Conservation (phyloP, 805 yeast species). For the Saturnispora mendoncae region DNA sequence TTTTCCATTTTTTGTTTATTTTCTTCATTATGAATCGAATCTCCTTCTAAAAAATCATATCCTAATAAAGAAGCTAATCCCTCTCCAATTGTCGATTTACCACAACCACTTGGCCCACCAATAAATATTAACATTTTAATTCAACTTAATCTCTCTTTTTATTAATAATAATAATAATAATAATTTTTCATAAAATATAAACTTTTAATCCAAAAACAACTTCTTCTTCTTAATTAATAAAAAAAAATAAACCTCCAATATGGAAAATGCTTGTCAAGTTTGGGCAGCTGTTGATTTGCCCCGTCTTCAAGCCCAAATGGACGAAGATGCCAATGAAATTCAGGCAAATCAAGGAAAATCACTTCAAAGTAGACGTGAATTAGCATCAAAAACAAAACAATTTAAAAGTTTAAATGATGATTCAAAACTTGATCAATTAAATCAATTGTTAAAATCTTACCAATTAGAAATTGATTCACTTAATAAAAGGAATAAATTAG, state of each 20-base stretch:
- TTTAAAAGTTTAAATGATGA: constrained; percentile 66
- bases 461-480: constrained; percentile 82
- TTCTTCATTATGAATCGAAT: constrained; percentile 55
- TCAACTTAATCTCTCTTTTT: too few relatives aligned
- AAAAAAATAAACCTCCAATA: too few relatives aligned
- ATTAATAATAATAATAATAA: too few relatives aligned
- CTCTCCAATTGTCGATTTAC: constrained; percentile 76
- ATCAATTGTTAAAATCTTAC: constrained; percentile 62
- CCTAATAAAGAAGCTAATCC: constrained; percentile 34
- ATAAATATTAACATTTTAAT: constrained; percentile 35
- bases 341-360: constrained; percentile 63
- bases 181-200: too few relatives aligned
- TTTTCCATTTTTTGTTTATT: constrained; percentile 78
- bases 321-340: constrained; percentile 63
- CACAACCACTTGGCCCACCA: constrained; percentile 97
- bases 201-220: too few relatives aligned
- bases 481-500: constrained; percentile 65
- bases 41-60: constrained; percentile 67
- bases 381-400: constrained; percentile 79
- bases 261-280: constrained; percentile 53
- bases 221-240: too few relatives aligned
- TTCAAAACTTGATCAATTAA: constrained; percentile 57
- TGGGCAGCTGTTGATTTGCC: constrained; percentile 75
- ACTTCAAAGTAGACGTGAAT: constrained; percentile 58
- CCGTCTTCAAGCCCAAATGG: constrained; percentile 60